A percentile compares a stretch with the other conserved stretches of the same genome.
Conservation (phyloP, 1,139 yeast species). For the Pichia sp. region DNA sequence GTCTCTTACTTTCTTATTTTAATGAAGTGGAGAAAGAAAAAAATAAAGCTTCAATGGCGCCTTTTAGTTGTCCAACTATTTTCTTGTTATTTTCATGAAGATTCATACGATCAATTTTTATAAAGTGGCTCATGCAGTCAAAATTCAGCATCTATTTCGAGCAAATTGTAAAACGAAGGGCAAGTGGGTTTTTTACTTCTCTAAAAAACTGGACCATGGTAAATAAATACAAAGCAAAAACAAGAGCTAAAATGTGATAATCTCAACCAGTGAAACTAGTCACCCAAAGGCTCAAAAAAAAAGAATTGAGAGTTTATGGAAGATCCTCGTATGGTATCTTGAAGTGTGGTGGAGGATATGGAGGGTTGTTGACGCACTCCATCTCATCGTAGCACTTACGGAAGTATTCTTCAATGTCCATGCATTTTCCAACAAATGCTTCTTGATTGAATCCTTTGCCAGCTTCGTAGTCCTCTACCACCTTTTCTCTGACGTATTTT, state of each 20-base stretch:
- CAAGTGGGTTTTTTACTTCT: background rate
- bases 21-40: background rate
- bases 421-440: conserved; percentile 23
- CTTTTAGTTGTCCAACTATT: no score
- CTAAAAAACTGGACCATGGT: no score
- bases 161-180: background rate
- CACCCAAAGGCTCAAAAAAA: no score
- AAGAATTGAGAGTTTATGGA: background rate
- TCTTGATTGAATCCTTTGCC: conserved; percentile 29
- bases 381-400: conserved; percentile 28
- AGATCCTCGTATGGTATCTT: conserved; percentile 23
- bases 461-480: conserved; percentile 17
- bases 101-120: background rate
- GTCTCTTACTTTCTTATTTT: conserved; percentile 29
- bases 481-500: conserved; percentile 28
- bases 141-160: background rate
- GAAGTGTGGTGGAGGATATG: conserved; percentile 30
- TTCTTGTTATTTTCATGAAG: no score
- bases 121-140: background rate
- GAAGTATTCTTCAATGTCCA: conserved; percentile 27
- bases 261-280: no score
- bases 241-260: no score
- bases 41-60: background rate
- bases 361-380: conserved; percentile 33
- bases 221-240: no score